Conservation (phyloP, 2,329 filamentous ascomycete species). For the Purpureocillium takamizusanense region DNA sequence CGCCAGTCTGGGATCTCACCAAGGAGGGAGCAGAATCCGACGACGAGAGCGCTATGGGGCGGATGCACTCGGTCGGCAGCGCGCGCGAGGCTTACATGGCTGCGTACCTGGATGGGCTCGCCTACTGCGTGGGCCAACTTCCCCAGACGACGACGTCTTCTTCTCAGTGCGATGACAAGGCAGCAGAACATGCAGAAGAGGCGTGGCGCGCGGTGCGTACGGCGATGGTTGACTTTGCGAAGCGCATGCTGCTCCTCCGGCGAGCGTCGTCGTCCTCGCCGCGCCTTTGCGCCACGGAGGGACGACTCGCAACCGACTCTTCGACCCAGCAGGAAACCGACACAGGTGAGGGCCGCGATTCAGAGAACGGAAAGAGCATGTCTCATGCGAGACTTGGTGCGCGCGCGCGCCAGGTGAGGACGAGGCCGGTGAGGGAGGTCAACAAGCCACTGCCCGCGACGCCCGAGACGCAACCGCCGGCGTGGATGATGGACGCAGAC, state of each 20-base stretch:
- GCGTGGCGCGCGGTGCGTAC: slow-evolving; percentile 8
- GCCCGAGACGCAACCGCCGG: slow-evolving; percentile 15
- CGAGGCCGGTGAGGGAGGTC: too few relatives aligned
- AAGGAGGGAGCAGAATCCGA: slow-evolving; percentile 1
- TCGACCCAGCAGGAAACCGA: too few relatives aligned
- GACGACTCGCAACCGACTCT: too few relatives aligned
- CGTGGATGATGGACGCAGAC: slow-evolving; percentile 4
- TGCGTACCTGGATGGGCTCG: slow-evolving; percentile 16
- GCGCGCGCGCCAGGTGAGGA: too few relatives aligned
- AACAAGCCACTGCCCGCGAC: slow-evolving; percentile 22
- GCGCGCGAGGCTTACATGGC: slow-evolving; percentile 1
- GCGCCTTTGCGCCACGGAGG: background rate
- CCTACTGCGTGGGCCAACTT: slow-evolving; percentile 23
- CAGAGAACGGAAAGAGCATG: too few relatives aligned
- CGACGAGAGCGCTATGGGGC: background rate
- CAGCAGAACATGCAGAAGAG: too few relatives aligned
- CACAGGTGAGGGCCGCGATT: too few relatives aligned
- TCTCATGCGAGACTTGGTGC: too few relatives aligned
- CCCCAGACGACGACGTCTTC: slow-evolving; percentile 2
- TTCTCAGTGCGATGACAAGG: background rate
- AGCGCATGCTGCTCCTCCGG: background rate
- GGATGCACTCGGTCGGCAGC: too few relatives aligned
- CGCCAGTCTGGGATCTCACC: background rate
- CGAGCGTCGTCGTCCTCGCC: background rate
- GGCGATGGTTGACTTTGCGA: slow-evolving; percentile 18